Base-by-base conservation (phyloP, 192 early-diverging fungal genomes). In the Phycomyces nitens region DNA sequence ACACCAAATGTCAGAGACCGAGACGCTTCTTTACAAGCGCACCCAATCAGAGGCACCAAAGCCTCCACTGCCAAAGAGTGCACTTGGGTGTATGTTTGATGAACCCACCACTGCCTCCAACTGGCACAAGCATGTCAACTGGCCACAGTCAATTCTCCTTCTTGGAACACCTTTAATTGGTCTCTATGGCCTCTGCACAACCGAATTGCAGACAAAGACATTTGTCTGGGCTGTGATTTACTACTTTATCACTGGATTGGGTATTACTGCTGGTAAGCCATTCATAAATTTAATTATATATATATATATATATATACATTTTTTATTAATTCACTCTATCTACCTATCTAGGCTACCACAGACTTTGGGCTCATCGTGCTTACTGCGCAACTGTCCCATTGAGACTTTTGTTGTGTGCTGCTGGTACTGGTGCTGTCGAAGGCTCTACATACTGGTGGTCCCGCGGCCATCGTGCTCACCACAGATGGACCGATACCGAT, bases 301-400 rank as follows among this genome's bases (percentile, higher is more conserved):
- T 14, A 47, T 34, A 34, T 34, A 34, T 34, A 34, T 34, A 34
- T 34, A 34, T 7, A 34, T 7, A 34, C 29, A 34, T n/a, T n/a
- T n/a, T n/a, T n/a, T n/a, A n/a, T n/a, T n/a, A n/a, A n/a, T n/a
- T n/a, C n/a, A n/a, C n/a, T n/a, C n/a, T n/a, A n/a, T n/a, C n/a
- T n/a, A n/a, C n/a, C n/a, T n/a, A n/a, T n/a, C n/a, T n/a, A 87
- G 86, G 92, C 34, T 92, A 94, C 73, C 92, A 94, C 68, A 87
- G 92, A 40, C 77, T 88, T 49, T 94, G 89, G 89, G 74, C 89
- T 24, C 92, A 94, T 79, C 86, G 89, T n/a, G 68, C 90, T 10
- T 94, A 93, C 69, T 79, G 65, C 34, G 91, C 88, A 42, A 79
- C 79, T 6, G 75, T 74, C 22, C 79, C 77, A 4, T 77, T 91